A percentile compares a stretch with the other conserved stretches of the same genome.
Evolutionary conservation across 345 rosid species (phyloP).

Genomic region (Brassica nigra): DNA sequence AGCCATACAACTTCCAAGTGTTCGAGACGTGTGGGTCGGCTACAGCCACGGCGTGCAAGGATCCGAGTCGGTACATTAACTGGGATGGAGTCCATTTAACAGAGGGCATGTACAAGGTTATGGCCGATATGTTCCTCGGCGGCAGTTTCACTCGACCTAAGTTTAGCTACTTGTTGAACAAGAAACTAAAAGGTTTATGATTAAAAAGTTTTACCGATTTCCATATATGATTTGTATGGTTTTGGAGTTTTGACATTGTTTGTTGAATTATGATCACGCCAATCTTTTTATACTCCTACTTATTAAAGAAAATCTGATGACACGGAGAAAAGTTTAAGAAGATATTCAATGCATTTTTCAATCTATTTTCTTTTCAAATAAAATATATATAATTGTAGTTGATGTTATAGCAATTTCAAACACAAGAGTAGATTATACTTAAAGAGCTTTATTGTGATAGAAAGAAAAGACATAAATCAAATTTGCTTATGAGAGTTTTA

Average conservation of each 20-base stretch:
- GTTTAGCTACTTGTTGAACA: constrained; percentile 51
- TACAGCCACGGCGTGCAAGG: constrained; percentile 46
- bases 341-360: neutral
- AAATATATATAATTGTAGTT: neutral
- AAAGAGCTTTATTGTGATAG: neutral
- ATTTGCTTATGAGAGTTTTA: neutral
- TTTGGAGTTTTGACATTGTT: neutral
- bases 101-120: constrained; percentile 75
- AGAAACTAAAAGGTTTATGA: constrained; percentile 39
- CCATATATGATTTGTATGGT: neutral
- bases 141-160: constrained; percentile 68
- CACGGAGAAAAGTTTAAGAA: neutral
- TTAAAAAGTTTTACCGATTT: neutral
- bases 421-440: neutral
- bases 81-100: constrained; percentile 99
- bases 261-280: neutral
- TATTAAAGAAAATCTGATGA: neutral
- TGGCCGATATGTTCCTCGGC: constrained; percentile 61
- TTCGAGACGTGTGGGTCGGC: constrained; percentile 64
- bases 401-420: neutral
- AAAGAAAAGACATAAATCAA: neutral
- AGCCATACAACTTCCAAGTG: constrained; percentile 63
- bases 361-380: neutral
- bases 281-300: neutral
- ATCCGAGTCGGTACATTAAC: constrained; percentile 66